These are phyloP conservation scores for Sphaerobolus stellatus DNA, from an alignment of 1,284 basidiomycete species.

Conservation along the genomic window DNA sequence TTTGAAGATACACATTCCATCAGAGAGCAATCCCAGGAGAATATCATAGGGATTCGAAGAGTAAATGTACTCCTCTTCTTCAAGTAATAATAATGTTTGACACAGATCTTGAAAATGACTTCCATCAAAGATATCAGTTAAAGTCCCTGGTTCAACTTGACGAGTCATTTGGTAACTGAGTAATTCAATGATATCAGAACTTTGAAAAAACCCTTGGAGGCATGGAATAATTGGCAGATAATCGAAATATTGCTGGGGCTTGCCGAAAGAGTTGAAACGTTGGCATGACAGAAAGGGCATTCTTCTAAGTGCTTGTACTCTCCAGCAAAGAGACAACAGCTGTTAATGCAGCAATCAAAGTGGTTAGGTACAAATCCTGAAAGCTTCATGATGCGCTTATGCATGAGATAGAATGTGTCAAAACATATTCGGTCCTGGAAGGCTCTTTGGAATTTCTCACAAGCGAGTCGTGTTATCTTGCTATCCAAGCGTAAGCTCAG, in stretches of 20 bases:
- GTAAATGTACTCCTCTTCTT: slow-evolving; percentile 22
- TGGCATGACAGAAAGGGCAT: slow-evolving; percentile 35
- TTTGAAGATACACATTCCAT: slow-evolving; percentile 31
- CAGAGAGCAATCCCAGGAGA: slow-evolving; percentile 29
- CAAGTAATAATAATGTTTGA: slow-evolving; percentile 20
- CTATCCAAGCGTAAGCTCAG: not conserved
- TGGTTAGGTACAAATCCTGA: slow-evolving; percentile 28
- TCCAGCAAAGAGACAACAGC: slow-evolving; percentile 35
- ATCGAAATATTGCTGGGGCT: slow-evolving; percentile 19
- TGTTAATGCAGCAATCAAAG: slow-evolving; percentile 40
- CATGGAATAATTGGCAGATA: slow-evolving; percentile 37
- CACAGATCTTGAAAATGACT: slow-evolving; percentile 26
- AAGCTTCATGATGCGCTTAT: slow-evolving; percentile 22
- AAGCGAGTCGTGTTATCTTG: not conserved
- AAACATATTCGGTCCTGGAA: not conserved
- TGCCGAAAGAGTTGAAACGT: slow-evolving; percentile 20
- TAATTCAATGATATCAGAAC: slow-evolving; percentile 14
- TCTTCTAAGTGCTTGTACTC: slow-evolving; percentile 18
- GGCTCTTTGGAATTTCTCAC: not conserved
- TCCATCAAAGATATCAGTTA: slow-evolving; percentile 30
- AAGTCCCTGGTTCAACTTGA: too few relatives aligned
- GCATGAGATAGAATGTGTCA: not conserved
- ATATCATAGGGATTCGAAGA: slow-evolving; percentile 32
- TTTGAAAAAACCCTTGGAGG: slow-evolving; percentile 27
- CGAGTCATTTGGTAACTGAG: slow-evolving; percentile 22